Conservation (phyloP, 192 early-diverging fungal species). For the Coemansia sp. region DNA sequence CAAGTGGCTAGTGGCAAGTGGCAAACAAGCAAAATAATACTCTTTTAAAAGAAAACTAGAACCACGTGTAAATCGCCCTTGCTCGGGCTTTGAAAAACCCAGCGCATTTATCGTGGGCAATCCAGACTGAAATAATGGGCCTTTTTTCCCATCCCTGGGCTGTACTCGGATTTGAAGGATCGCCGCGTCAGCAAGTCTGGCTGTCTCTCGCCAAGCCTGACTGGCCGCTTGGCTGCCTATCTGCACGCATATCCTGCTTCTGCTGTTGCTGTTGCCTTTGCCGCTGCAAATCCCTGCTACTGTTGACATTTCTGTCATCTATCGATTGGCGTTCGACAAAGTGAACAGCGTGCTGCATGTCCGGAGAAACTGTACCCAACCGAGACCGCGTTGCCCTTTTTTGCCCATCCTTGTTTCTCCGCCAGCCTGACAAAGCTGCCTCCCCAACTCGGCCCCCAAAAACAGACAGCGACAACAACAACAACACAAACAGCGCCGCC, state of each 20-base stretch:
- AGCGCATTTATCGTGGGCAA: too few relatives aligned
- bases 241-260: too few relatives aligned
- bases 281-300: background rate
- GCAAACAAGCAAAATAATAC: background rate
- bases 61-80: slow-evolving; percentile 2
- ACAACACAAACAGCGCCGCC: slow-evolving; percentile 11
- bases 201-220: too few relatives aligned
- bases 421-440: too few relatives aligned
- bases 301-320: slow-evolving; percentile 1
- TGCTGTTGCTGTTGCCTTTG: background rate
- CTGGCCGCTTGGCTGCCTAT: too few relatives aligned
- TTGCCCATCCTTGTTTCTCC: too few relatives aligned
- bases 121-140: too few relatives aligned
- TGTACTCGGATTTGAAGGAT: too few relatives aligned
- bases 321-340: slow-evolving; percentile 4
- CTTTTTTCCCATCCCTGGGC: too few relatives aligned
- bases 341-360: slow-evolving; percentile 5
- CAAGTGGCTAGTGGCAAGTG: too few relatives aligned
- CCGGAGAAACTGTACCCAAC: slow-evolving; percentile 6
- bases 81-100: too few relatives aligned
- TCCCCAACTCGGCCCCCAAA: slow-evolving; percentile 4
- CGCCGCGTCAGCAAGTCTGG: too few relatives aligned
- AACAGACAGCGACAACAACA: background rate
- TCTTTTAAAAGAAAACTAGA: background rate
- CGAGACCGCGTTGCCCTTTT: background rate